Conservation (phyloP, 2,329 filamentous ascomycete genomes). For the Malbranchea cinnamomea region DNA sequence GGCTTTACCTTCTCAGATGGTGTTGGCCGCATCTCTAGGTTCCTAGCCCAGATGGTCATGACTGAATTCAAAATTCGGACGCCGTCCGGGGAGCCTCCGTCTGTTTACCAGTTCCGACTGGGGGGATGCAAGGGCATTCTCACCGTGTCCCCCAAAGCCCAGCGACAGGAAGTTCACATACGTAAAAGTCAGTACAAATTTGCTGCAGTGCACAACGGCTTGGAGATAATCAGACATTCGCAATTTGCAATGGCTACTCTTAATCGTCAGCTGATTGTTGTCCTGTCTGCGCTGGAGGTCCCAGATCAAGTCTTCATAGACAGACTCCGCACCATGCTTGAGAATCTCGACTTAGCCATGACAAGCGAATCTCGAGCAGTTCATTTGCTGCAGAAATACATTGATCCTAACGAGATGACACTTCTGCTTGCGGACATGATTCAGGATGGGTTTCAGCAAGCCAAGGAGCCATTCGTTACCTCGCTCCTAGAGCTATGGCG, state of each 20-base stretch:
- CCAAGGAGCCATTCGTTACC: constrained; percentile 63
- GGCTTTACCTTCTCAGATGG: constrained; percentile 74
- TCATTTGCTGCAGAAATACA: constrained; percentile 52
- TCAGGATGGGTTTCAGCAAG: constrained; percentile 59
- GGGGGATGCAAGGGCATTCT: constrained; percentile 88
- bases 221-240: constrained; percentile 79
- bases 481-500: constrained; percentile 74
- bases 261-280: constrained; percentile 77
- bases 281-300: constrained; percentile 69
- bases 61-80: constrained; percentile 50
- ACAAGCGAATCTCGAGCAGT: constrained; percentile 48
- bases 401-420: constrained; percentile 76
- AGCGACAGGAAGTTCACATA: constrained; percentile 56
- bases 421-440: constrained; percentile 62
- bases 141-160: constrained; percentile 54
- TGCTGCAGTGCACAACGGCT: constrained; percentile 47
- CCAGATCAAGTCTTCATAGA: constrained; percentile 48
- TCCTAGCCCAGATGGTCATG: constrained; percentile 59
- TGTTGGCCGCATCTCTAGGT: constrained; percentile 76
- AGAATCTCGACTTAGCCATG: constrained; percentile 56
- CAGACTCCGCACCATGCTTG: constrained; percentile 54
- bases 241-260: constrained; percentile 62
- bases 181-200: constrained; percentile 85
- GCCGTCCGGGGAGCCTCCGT: constrained; percentile 45
- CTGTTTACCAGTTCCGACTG: constrained; percentile 80